These are phyloP conservation scores for Trichosanthes cucumerina DNA, from an alignment of 306 rosid genomes.

Conservation along the genomic window DNA sequence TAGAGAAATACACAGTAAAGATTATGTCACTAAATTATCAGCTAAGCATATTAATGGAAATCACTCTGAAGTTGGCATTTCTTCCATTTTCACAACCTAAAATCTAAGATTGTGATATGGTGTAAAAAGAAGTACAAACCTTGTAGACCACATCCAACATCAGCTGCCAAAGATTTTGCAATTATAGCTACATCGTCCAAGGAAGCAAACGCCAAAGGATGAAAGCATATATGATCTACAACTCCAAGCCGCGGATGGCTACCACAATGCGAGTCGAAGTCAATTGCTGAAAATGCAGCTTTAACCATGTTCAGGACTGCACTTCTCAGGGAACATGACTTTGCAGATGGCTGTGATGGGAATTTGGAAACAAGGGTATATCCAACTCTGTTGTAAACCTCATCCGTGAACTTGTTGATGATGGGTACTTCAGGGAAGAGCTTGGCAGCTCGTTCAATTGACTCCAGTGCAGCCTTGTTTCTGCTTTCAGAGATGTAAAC, in stretches of 20 bases:
- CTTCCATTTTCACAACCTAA: background rate
- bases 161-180: slow-evolving; percentile 50
- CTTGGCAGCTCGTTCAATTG: slow-evolving; percentile 62
- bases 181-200: slow-evolving; percentile 47
- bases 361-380: slow-evolving; percentile 73
- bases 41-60: background rate
- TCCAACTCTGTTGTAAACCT: slow-evolving; percentile 76
- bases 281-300: slow-evolving; percentile 55
- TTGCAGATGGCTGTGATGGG: slow-evolving; percentile 10
- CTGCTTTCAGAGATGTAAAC: slow-evolving; percentile 87
- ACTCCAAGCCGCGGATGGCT: slow-evolving; percentile 89
- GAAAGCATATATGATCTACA: slow-evolving; percentile 85
- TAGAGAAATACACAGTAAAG: background rate
- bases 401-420: slow-evolving; percentile 72
- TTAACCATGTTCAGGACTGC: slow-evolving; percentile 69
- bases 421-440: slow-evolving; percentile 47
- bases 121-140: slow-evolving; percentile 38
- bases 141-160: slow-evolving; percentile 52
- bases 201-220: slow-evolving; percentile 55
- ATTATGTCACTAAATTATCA: background rate
- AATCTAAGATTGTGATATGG: background rate
- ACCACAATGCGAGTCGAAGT: slow-evolving; percentile 55
- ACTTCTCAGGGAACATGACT: slow-evolving; percentile 40
- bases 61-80: background rate
- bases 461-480: slow-evolving; percentile 53